Percentiles rank a stretch among this genome's conserved stretches.
These are phyloP conservation scores for Cyberlindnera meyerae DNA, from an alignment of 805 yeast species.

Conservation along the genomic window DNA sequence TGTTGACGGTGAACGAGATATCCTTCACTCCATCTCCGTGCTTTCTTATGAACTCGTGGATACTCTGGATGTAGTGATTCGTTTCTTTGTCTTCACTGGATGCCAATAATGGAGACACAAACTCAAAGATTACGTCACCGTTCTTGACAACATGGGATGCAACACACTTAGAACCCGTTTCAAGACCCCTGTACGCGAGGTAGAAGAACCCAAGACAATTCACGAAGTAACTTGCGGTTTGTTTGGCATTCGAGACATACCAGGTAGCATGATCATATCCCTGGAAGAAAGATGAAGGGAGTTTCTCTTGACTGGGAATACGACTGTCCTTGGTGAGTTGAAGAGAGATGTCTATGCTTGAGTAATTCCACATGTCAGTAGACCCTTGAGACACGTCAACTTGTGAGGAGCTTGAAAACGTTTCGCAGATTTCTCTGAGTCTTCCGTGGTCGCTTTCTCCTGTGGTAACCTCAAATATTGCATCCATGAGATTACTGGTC, in stretches of 20 bases:
- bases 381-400: no score
- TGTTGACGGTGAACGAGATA: slow-evolving; percentile 57
- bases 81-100: slow-evolving; percentile 19
- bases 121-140: slow-evolving; percentile 47
- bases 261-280: slow-evolving; percentile 67
- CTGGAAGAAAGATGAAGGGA: slow-evolving; percentile 11
- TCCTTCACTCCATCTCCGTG: slow-evolving; percentile 87
- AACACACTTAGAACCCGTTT: slow-evolving; percentile 53
- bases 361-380: no score
- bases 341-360: no score
- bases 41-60: slow-evolving; percentile 40
- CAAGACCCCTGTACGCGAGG: slow-evolving; percentile 62
- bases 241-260: slow-evolving; percentile 70
- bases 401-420: no score
- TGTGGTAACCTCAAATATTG: slow-evolving; percentile 2
- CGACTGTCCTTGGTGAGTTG: background rate
- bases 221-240: slow-evolving; percentile 51
- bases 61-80: slow-evolving; percentile 27
- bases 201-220: slow-evolving; percentile 57
- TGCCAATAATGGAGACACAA: slow-evolving; percentile 34
- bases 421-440: no score
- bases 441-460: no score
- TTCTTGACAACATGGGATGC: slow-evolving; percentile 59
- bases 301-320: slow-evolving; percentile 3
- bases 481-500: background rate